Evolutionary conservation across 169 alveolate species (phyloP), one percentile per base, ranked within the genome.

Genomic region (Plasmodium sp.): DNA sequence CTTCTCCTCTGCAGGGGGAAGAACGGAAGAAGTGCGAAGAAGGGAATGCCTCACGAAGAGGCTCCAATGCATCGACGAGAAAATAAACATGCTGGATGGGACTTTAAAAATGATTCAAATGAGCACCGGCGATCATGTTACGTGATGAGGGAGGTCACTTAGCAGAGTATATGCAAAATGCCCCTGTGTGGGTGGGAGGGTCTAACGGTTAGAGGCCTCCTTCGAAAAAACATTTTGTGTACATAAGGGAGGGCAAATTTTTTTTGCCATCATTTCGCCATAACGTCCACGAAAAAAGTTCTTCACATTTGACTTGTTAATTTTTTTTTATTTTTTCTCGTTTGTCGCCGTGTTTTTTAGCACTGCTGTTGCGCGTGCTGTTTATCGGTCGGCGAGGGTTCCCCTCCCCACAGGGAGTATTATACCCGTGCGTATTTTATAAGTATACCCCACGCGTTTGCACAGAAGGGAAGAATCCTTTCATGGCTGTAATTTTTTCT

Each of bases 11-110:
- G 2, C 54, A 88, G 94, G 94, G 18, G 71, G 88, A 80, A n/a
- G 75, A 88, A 39, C 45, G 22, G 94, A 48, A 77, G 94, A 88
- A 88, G 81, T 88, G 16, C 62, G 81, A 79, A 88, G 73, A 80
- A 88, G 81, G 83, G 90, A 79, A 79, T 79, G 43, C 34, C 67
- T 88, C 62, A 81, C 62, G 33, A 34, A 16, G 39, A 88, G 72
- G 51, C 51, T 88, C 27, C 22, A 79, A 79, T 88, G 81, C 51
- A 74, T 88, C n/a, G 88, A 88, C 10, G 94, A 88, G 16, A 88
- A 88, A 88, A 88, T 88, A 79, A 88, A 41, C 41, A 58, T 48
- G 27, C 84, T 88, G 16, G 45, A 48, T n/a, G 67, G 72, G 81
- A 88, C 67, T 79, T 88, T 88, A 88, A 79, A 79, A 88, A 79